A percentile compares a stretch with the other conserved stretches of the same genome.
Conservation (phyloP, 2,329 filamentous ascomycete genomes). For the Aspergillus hiratsukae region DNA sequence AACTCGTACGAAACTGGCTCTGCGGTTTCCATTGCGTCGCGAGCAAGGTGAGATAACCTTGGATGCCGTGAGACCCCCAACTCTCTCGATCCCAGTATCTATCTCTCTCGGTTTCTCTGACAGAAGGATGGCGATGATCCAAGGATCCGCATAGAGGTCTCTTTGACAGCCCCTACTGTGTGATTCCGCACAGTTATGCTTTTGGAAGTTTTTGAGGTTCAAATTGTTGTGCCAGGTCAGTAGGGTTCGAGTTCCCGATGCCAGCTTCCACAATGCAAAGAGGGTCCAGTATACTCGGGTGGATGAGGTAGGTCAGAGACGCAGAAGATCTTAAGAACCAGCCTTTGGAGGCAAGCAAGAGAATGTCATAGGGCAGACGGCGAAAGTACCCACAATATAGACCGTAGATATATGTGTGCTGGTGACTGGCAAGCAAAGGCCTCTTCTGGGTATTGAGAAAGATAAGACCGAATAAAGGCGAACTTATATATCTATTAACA, state of each 20-base stretch:
- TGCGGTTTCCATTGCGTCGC: constrained; percentile 34
- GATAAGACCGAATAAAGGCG: neutral
- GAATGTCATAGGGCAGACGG: neutral
- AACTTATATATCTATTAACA: neutral
- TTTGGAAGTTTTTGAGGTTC: neutral
- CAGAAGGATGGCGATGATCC: neutral
- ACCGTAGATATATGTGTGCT: neutral
- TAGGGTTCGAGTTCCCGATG: neutral
- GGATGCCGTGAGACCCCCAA: neutral
- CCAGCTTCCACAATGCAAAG: neutral
- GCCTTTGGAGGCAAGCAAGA: neutral
- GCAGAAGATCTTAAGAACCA: neutral
- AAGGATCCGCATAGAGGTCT: neutral
- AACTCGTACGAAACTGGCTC: constrained; percentile 40
- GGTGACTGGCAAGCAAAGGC: neutral
- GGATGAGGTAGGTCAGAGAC: neutral
- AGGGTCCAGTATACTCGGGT: neutral
- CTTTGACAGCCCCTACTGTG: neutral
- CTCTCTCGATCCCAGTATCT: neutral
- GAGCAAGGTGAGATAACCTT: neutral
- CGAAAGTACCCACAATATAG: neutral
- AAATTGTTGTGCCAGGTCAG: neutral
- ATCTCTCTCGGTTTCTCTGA: neutral
- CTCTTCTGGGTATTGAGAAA: neutral
- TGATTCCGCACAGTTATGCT: neutral